Conservation (phyloP, 768 basidiomycete genomes). For the Gymnopilus dilepis region DNA sequence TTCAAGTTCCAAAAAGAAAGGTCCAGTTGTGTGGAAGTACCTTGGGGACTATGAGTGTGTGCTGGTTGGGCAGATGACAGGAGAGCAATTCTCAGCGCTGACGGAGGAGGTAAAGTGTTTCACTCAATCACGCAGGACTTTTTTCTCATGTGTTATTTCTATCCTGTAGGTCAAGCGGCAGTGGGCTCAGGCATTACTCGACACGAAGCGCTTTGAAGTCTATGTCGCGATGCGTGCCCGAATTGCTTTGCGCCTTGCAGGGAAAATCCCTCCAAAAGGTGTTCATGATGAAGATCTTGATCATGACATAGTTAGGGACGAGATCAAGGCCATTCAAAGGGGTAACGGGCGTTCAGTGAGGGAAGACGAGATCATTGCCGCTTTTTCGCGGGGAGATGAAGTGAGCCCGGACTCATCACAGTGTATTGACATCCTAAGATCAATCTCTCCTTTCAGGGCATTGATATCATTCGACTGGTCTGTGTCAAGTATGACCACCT, state of each 20-base stretch:
- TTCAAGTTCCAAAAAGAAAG: not conserved
- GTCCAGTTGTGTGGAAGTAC: conserved; percentile 28
- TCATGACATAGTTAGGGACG: not conserved
- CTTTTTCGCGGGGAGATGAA: conserved; percentile 36
- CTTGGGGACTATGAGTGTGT: conserved; percentile 31
- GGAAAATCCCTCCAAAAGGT: conserved; percentile 5
- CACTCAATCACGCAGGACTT: not conserved
- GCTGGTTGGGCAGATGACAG: conserved; percentile 26
- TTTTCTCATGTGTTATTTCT: not conserved
- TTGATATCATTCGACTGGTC: conserved; percentile 36
- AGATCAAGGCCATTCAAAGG: conserved; percentile 10
- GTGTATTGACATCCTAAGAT: not conserved
- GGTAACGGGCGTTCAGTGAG: conserved; percentile 3
- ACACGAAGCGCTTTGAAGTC: conserved; percentile 15
- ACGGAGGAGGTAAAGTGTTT: not conserved
- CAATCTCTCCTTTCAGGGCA: conserved; percentile 19
- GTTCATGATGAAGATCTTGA: not conserved
- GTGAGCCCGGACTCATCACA: conserved; percentile 16
- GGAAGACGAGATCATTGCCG: conserved; percentile 24
- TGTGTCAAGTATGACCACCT: conserved; percentile 37
- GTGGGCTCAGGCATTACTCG: conserved; percentile 23
- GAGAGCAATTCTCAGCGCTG: conserved; percentile 23
- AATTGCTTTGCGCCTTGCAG: conserved; percentile 30
- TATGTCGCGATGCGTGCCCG: conserved; percentile 32
- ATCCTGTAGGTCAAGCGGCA: conserved; percentile 16